A percentile compares a stretch with the other conserved stretches of the same genome.
Conservation (phyloP, 345 rosid genomes). For the Rhodamnia argentea region DNA sequence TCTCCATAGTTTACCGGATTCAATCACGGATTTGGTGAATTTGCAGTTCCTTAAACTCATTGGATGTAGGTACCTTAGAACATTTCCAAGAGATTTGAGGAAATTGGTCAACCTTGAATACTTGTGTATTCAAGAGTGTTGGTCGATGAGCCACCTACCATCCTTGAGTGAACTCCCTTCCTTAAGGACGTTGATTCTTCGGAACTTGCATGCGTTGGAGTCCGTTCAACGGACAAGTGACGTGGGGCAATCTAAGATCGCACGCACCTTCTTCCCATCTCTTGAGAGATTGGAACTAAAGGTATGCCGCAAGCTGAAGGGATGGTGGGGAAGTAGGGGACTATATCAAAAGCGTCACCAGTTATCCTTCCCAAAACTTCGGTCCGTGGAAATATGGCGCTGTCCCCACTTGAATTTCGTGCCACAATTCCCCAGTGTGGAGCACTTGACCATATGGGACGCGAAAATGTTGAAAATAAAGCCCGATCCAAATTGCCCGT, state of each 20-base stretch:
- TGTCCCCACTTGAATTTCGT: not conserved
- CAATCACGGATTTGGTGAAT: too few relatives aligned
- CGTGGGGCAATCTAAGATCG: not conserved
- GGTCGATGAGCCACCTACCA: too few relatives aligned
- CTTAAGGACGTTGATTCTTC: too few relatives aligned
- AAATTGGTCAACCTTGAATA: too few relatives aligned
- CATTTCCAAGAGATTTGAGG: too few relatives aligned
- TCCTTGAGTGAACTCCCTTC: too few relatives aligned
- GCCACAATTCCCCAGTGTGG: not conserved
- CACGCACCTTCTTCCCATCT: not conserved
- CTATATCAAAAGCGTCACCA: not conserved
- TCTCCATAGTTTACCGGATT: too few relatives aligned
- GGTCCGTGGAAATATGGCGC: fast-evolving
- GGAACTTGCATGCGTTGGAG: too few relatives aligned
- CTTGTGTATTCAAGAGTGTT: too few relatives aligned
- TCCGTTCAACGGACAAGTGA: not conserved
- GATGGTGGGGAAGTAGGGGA: not conserved
- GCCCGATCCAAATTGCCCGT: not conserved
- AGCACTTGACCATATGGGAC: fast-evolving
- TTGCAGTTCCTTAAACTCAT: too few relatives aligned
- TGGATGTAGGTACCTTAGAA: too few relatives aligned
- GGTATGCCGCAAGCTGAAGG: fast-evolving
- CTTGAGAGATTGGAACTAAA: fast-evolving
- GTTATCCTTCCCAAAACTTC: not conserved
- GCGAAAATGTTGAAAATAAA: not conserved